Evolutionary conservation across 1,284 basidiomycete species (phyloP).

Genomic region (Ceratobasidium sp.): DNA sequence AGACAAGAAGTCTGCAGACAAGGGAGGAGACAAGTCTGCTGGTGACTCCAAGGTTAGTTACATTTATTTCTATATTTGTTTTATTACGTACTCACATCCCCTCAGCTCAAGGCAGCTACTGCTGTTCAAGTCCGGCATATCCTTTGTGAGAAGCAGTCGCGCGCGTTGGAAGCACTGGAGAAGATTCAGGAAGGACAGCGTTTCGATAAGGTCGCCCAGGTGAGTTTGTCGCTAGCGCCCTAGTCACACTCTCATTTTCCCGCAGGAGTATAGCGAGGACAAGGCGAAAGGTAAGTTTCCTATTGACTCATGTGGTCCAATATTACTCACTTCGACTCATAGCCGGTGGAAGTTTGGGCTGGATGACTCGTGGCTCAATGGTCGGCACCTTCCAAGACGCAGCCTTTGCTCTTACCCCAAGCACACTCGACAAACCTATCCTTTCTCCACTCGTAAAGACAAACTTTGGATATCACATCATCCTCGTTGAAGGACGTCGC

Average conservation of each 20-base stretch:
- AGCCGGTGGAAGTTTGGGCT: slow-evolving; percentile 85
- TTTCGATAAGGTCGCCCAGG: slow-evolving; percentile 80
- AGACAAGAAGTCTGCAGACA: slow-evolving; percentile 27
- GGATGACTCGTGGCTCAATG: slow-evolving; percentile 79
- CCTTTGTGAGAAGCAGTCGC: slow-evolving; percentile 85
- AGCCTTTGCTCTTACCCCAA: slow-evolving; percentile 79
- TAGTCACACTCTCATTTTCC: slow-evolving; percentile 1
- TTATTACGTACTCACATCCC: not conserved
- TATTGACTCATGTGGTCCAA: not conserved
- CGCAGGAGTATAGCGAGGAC: slow-evolving; percentile 84
- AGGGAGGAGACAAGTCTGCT: not conserved
- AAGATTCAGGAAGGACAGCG: slow-evolving; percentile 79
- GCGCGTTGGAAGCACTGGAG: slow-evolving; percentile 75
- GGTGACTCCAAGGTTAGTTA: slow-evolving; percentile 35
- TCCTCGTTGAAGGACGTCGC: slow-evolving; percentile 82
- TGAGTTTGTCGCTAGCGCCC: not conserved
- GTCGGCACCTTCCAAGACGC: slow-evolving; percentile 80
- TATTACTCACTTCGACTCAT: slow-evolving; percentile 14
- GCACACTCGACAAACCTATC: slow-evolving; percentile 78
- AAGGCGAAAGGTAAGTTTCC: slow-evolving; percentile 76
- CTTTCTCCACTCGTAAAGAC: slow-evolving; percentile 80
- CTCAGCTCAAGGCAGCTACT: slow-evolving; percentile 71
- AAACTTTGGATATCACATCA: slow-evolving; percentile 85
- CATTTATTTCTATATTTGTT: not conserved
- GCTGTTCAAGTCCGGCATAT: slow-evolving; percentile 86